Evolutionary conservation across 352 stramenopile genomes (phyloP).

Genomic region (Phytopythium delawarense): DNA sequence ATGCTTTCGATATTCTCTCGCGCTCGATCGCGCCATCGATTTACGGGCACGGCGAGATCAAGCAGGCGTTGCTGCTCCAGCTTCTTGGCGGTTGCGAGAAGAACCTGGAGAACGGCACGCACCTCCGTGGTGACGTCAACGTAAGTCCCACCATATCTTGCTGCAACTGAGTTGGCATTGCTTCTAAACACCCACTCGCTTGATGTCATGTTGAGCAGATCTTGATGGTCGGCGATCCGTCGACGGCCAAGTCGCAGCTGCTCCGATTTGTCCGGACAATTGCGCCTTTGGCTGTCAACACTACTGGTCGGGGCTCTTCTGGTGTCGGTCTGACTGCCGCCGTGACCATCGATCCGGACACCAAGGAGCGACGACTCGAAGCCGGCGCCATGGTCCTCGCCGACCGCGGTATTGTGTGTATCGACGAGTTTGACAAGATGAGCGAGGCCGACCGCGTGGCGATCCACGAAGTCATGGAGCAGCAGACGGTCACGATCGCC

Average conservation of each 20-base stretch:
- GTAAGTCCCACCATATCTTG: conserved; percentile 25
- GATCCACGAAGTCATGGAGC: conserved; percentile 99
- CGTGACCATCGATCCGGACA: conserved; percentile 96
- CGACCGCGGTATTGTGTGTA: conserved; percentile 98
- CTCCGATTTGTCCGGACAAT: conserved; percentile 97
- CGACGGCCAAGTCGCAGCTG: conserved; percentile 98
- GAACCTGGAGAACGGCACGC: conserved; percentile 98
- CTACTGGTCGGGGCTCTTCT: conserved; percentile 74
- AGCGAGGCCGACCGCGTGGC: conserved; percentile 97
- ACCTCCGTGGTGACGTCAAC: conserved; percentile 99
- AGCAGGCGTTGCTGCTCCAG: conserved; percentile 88
- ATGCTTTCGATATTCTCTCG: conserved; percentile 92
- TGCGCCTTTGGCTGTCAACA: conserved; percentile 91
- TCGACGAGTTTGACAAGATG: conserved; percentile 99
- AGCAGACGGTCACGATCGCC: conserved; percentile 99
- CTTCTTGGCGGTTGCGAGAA: conserved; percentile 92
- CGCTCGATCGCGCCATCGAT: conserved; percentile 97
- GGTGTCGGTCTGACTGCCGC: conserved; percentile 97
- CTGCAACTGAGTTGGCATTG: neutral
- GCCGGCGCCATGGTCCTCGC: conserved; percentile 99
- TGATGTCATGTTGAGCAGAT: conserved; percentile 29
- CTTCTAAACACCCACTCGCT: conserved; percentile 4
- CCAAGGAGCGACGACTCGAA: conserved; percentile 92
- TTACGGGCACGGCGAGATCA: conserved; percentile 98
- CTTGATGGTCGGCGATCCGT: conserved; percentile 98